Conservation (phyloP, 495 filamentous ascomycete species). For the Daldinia caldariorum region DNA sequence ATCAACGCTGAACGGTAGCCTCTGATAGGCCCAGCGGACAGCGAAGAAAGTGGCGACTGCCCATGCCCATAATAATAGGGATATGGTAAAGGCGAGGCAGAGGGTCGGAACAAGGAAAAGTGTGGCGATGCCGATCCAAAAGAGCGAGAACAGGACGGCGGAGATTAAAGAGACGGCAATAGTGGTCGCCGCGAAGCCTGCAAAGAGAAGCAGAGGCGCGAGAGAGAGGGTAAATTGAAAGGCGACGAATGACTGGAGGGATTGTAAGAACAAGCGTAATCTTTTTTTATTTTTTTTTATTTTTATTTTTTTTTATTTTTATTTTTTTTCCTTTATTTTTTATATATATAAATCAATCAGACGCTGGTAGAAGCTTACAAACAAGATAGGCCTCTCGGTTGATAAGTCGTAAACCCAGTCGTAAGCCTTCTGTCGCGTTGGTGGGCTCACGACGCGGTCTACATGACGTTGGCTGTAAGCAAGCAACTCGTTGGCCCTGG, state of each 20-base stretch:
- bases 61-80: slow-evolving; percentile 70
- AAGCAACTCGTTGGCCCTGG: slow-evolving; percentile 43
- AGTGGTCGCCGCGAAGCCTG: slow-evolving; percentile 64
- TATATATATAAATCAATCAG: background rate
- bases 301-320: background rate
- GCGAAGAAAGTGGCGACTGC: slow-evolving; percentile 65
- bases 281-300: background rate
- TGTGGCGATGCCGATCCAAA: slow-evolving; percentile 70
- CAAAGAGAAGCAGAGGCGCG: slow-evolving; percentile 70
- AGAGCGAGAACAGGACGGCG: slow-evolving; percentile 68
- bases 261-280: background rate
- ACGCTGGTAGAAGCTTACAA: slow-evolving; percentile 42
- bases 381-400: slow-evolving; percentile 47
- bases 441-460: slow-evolving; percentile 49
- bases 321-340: too few relatives aligned
- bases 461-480: slow-evolving; percentile 48
- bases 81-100: slow-evolving; percentile 65
- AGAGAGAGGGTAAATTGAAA: slow-evolving; percentile 65
- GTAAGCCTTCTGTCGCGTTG: slow-evolving; percentile 47
- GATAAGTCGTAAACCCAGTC: slow-evolving; percentile 37
- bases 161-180: slow-evolving; percentile 64
- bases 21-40: slow-evolving; percentile 59
- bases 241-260: slow-evolving; percentile 61
- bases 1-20: slow-evolving; percentile 40
- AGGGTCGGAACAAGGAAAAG: slow-evolving; percentile 71